phyloP scores from a whole-genome alignment of 257 asterid species.

The Nicotiana obtusifolia region DNA sequence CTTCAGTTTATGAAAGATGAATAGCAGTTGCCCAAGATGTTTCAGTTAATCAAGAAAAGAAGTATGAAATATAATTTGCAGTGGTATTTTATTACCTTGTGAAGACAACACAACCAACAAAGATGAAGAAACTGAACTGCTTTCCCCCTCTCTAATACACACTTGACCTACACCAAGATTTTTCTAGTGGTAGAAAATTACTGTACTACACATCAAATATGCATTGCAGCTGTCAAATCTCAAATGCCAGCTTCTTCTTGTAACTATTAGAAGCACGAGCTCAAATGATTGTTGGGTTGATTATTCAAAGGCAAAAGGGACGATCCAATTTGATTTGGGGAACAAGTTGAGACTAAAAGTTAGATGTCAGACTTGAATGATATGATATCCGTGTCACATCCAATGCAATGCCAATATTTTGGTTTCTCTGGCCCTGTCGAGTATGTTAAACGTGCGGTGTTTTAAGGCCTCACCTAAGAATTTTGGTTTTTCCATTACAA shows the following conservation, averaged over 20 bases:
- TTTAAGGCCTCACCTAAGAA: neutral
- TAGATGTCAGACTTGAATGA: neutral
- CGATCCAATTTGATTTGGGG: neutral
- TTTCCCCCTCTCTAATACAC: neutral
- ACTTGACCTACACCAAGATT: neutral
- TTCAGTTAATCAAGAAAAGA: neutral
- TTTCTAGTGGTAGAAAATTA: neutral
- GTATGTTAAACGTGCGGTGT: neutral
- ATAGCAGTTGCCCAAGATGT: neutral
- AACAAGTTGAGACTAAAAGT: neutral
- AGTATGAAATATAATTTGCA: neutral
- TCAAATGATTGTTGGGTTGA: neutral
- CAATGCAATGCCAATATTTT: neutral
- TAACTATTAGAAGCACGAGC: neutral
- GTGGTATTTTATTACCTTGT: neutral
- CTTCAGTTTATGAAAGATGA: neutral
- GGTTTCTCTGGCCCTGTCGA: neutral
- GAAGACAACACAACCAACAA: neutral
- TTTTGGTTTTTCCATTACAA: neutral
- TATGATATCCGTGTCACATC: neutral
- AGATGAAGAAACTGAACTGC: neutral
- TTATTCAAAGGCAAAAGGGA: neutral
- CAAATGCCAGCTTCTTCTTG: neutral
- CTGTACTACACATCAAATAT: neutral
- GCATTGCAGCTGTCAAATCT: neutral